Evolutionary conservation across 129 eudicot species (phyloP).

Genomic region (Helianthus annuus): DNA sequence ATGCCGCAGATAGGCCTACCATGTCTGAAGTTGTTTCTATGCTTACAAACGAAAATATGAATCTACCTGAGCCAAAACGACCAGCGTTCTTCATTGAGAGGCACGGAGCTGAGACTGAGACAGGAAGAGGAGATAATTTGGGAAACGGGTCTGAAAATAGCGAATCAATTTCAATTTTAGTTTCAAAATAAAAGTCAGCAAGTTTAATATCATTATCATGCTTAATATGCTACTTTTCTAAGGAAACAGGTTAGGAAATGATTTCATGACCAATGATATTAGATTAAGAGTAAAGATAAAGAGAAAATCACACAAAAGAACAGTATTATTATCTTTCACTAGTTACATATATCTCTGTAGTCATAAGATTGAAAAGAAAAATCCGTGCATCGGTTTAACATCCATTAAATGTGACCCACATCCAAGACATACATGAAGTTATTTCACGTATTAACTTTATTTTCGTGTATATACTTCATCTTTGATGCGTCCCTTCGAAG

Average conservation of each 20-base stretch:
- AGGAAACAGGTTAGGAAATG: not conserved
- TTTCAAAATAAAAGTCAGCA: constrained; percentile 2
- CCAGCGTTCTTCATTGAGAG: constrained; percentile 46
- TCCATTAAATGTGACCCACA: not conserved
- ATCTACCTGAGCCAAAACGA: constrained; percentile 41
- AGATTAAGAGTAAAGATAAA: not conserved
- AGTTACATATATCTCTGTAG: not conserved
- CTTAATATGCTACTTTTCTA: not conserved
- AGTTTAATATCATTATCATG: not conserved
- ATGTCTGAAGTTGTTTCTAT: constrained; percentile 36
- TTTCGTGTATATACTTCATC: no score
- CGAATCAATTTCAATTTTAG: constrained; percentile 41
- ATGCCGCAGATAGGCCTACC: constrained; percentile 20
- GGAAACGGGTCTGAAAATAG: constrained; percentile 32
- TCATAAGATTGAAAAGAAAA: not conserved
- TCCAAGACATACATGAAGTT: not conserved
- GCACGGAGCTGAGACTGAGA: not conserved
- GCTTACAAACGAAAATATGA: constrained; percentile 37
- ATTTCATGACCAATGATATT: not conserved
- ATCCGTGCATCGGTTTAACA: not conserved
- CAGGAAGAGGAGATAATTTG: not conserved
- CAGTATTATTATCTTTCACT: not conserved
- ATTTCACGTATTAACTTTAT: not conserved
- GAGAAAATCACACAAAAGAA: not conserved
- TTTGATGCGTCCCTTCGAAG: no score